Percentiles rank a stretch among this genome's conserved stretches.
phyloP scores from a whole-genome alignment of 805 yeast genomes.

The Metschnikowia peoriensis region DNA sequence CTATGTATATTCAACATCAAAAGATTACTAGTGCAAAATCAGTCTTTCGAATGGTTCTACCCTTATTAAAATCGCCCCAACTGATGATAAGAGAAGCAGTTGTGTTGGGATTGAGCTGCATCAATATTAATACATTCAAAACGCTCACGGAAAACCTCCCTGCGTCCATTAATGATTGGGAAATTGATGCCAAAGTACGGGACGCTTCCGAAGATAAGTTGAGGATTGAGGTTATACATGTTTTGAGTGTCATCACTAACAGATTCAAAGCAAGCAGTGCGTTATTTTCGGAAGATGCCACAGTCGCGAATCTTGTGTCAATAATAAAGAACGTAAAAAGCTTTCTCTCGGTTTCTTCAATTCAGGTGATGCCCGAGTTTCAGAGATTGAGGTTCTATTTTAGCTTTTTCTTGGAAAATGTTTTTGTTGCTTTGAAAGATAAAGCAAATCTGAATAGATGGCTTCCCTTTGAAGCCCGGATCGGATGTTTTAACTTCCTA shows the following conservation, averaged over 20 bases:
- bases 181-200: slow-evolving; percentile 32
- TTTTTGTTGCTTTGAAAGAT: slow-evolving; percentile 55
- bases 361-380: slow-evolving; percentile 65
- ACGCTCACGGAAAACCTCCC: slow-evolving; percentile 78
- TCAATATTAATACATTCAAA: slow-evolving; percentile 84
- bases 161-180: slow-evolving; percentile 51
- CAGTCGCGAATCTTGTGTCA: slow-evolving; percentile 58
- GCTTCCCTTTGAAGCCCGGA: slow-evolving; percentile 84
- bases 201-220: slow-evolving; percentile 42
- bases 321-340: slow-evolving; percentile 61
- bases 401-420: slow-evolving; percentile 75
- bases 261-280: slow-evolving; percentile 50
- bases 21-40: slow-evolving; percentile 91
- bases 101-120: slow-evolving; percentile 83
- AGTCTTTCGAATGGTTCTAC: slow-evolving; percentile 82
- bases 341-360: slow-evolving; percentile 52
- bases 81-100: slow-evolving; percentile 77
- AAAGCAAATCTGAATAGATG: slow-evolving; percentile 44
- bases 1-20: slow-evolving; percentile 81
- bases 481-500: slow-evolving; percentile 74
- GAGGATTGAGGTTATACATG: slow-evolving; percentile 75
- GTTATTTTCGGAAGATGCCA: slow-evolving; percentile 64
- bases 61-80: slow-evolving; percentile 70
- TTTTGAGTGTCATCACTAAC: slow-evolving; percentile 65
- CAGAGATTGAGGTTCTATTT: slow-evolving; percentile 81